Base-by-base conservation (phyloP, 1,284 basidiomycete genomes). In the Heterobasidion irregulare region DNA sequence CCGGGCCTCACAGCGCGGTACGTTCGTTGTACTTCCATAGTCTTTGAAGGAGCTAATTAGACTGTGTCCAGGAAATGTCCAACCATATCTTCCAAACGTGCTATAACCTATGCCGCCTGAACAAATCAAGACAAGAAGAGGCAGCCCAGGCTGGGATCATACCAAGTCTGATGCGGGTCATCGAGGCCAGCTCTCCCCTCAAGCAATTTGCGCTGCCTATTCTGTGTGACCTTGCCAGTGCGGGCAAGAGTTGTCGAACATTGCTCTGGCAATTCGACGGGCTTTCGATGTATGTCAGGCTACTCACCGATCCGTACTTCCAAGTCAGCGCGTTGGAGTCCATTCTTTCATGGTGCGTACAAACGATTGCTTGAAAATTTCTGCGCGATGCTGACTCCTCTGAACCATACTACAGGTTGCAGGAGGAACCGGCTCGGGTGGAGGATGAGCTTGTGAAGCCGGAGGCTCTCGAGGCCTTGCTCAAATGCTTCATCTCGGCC, bases 161-260 rank as follows among this genome's bases (percentile, higher is more conserved):
- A 33, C 93, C 96, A 1, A 84, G 92, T 60, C 78, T 99, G 44
- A 90, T 94, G 68, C 83, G 85, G 3, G 87, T 98, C 50, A 92
- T 95, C 57, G 81, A 87, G 64, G 89, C 84, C 10, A 89, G 83
- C 58, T 96, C 94, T 15, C 95, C 93, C 0, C 77, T 98, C 61
- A 95, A 94, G 69, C 95, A 98, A 66, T 98, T 98, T 65, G 96
- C 96, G 0, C 75, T 99, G 50, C 96, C 96, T 0, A 95, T 98
- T 61, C 76, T 99, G 8, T 98, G 96, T 70, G 96, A 98, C 66
- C 80, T 98, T 47, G 92, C 93, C 1, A 92, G 90, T 67, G 92
- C 94, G 1, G 92, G 93, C 53, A 97, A 96, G 75, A 90, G 86
- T 53, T 94, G 92, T 64, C 78, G 94, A 36, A 87, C 85, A 45